Conservation (phyloP, 2,329 filamentous ascomycete genomes). For the Fusarium sp. region DNA sequence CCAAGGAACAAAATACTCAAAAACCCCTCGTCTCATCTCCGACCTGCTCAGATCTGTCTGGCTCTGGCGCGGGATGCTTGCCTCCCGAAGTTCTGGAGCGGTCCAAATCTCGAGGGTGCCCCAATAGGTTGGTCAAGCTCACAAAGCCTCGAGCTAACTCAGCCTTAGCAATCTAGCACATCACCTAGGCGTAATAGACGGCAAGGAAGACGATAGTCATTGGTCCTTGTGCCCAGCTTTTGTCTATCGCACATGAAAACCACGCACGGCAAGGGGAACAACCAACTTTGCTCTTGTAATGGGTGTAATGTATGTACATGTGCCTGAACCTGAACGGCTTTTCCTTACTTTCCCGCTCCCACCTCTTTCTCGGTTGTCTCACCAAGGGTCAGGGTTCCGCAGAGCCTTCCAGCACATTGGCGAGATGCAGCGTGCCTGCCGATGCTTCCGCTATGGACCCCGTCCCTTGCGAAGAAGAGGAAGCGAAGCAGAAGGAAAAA, state of each 20-base stretch:
- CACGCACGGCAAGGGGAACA: not conserved
- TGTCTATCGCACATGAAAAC: constrained; percentile 13
- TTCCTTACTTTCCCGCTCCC: constrained; percentile 34
- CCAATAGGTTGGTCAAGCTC: constrained; percentile 22
- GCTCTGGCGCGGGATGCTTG: constrained; percentile 17
- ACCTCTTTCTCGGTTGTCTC: not conserved
- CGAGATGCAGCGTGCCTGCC: constrained; percentile 26
- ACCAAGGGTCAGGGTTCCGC: constrained; percentile 24
- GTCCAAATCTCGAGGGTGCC: constrained; percentile 31
- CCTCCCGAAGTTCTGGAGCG: constrained; percentile 36
- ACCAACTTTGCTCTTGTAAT: constrained; percentile 11
- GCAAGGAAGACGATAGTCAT: constrained; percentile 13
- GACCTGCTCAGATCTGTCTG: not conserved
- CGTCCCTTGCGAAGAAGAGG: constrained; percentile 15
- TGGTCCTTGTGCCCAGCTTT: constrained; percentile 13
- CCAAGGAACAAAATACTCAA: constrained; percentile 1
- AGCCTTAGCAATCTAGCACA: constrained; percentile 16
- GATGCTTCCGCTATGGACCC: constrained; percentile 40
- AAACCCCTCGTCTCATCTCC: constrained; percentile 17
- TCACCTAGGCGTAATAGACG: constrained; percentile 5
- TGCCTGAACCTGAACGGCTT: constrained; percentile 30
- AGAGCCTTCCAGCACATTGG: constrained; percentile 35
- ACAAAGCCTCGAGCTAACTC: constrained; percentile 27
- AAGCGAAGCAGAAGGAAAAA: not conserved
- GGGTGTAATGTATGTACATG: constrained; percentile 7